These are phyloP conservation scores for Syzygium malaccense DNA, from an alignment of 441 rosid genomes.

Conservation along the genomic window DNA sequence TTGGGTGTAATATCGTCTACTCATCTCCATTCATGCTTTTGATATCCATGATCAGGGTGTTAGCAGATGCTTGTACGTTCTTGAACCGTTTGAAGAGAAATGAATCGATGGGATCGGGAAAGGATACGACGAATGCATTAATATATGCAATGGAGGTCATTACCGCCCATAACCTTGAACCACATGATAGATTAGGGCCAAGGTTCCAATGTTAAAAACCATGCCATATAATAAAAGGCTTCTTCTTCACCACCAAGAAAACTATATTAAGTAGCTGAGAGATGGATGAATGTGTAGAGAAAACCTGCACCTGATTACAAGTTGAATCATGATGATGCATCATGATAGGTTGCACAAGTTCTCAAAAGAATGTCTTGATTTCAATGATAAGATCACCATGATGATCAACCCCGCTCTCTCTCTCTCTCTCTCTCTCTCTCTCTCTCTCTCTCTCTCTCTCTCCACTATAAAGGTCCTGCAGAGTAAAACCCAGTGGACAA, in stretches of 20 bases:
- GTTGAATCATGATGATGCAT: background rate
- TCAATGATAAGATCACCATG: background rate
- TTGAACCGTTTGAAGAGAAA: background rate
- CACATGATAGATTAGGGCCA: background rate
- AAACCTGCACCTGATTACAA: background rate
- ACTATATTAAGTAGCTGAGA: background rate
- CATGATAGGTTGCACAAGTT: background rate
- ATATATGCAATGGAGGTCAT: background rate
- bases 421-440: background rate
- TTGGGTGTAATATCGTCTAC: background rate
- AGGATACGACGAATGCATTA: background rate
- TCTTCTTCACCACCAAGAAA: background rate
- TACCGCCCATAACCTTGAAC: background rate
- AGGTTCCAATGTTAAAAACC: background rate
- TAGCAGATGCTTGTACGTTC: background rate
- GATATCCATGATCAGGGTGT: background rate
- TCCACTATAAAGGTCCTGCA: background rate
- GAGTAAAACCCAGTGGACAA: background rate
- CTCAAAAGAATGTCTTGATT: background rate
- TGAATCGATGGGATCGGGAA: background rate
- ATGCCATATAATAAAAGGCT: background rate
- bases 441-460: background rate
- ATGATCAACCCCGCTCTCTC: background rate
- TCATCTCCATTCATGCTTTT: background rate
- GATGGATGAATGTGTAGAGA: background rate